Percentiles rank a stretch among this genome's conserved stretches.
Conservation (phyloP, 139 green algal species). For the Micromonas commoda region DNA sequence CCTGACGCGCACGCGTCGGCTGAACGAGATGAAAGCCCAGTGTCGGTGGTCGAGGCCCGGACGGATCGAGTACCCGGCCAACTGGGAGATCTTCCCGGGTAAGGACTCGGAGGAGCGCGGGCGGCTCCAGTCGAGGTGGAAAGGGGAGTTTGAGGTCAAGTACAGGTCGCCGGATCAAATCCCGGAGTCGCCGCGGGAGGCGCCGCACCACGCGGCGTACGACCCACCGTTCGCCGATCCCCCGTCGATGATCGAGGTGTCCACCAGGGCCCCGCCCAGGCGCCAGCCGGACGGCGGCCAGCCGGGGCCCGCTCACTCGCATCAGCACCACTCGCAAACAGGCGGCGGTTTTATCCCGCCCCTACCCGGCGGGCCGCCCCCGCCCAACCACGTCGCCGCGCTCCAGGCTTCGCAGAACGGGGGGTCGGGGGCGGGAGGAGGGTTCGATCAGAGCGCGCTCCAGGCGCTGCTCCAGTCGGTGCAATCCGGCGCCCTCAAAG, state of each 20-base stretch:
- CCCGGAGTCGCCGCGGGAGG: neutral
- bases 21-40: slow-evolving; percentile 14
- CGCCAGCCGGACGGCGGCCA: no score
- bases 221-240: neutral
- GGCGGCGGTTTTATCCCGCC: no score
- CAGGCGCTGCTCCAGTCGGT: neutral
- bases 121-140: neutral
- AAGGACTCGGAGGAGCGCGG: neutral
- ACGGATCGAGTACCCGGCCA: neutral
- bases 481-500: neutral
- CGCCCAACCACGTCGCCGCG: no score
- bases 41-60: neutral
- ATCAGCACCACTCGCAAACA: neutral
- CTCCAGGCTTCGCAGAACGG: no score
- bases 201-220: slow-evolving; percentile 2
- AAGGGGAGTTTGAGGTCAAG: neutral
- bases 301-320: neutral
- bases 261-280: no score
- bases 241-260: neutral
- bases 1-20: neutral
- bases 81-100: neutral
- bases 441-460: neutral
- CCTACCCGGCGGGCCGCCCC: no score
- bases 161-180: neutral
- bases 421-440: no score